A percentile compares a stretch with the other conserved stretches of the same genome.
Conservation (phyloP, 2,329 filamentous ascomycete species). For the Diplocarpon rosae region DNA sequence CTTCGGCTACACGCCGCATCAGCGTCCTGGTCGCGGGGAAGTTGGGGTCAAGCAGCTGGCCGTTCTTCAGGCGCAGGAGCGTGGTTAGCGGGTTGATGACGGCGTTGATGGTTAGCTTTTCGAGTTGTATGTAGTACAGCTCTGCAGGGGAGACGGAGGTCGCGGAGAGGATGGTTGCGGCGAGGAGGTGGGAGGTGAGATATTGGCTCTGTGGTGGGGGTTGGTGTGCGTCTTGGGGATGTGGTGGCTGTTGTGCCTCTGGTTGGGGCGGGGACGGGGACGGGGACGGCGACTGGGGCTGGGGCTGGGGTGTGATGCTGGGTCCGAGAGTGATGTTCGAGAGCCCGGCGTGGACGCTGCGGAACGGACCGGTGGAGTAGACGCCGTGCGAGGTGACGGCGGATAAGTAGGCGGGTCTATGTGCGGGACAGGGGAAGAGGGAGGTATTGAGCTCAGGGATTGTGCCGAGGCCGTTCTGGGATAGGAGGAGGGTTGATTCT, state of each 20-base stretch:
- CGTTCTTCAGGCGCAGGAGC: constrained; percentile 66
- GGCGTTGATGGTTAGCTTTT: constrained; percentile 74
- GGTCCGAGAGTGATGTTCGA: constrained; percentile 38
- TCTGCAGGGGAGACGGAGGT: constrained; percentile 32
- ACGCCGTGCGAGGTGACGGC: constrained; percentile 52
- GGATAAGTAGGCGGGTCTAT: constrained; percentile 59
- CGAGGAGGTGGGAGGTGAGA: constrained; percentile 29
- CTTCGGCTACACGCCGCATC: constrained; percentile 59
- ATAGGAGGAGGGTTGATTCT: constrained; percentile 64
- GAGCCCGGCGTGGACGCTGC: constrained; percentile 40
- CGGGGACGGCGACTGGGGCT: background rate
- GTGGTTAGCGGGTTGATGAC: constrained; percentile 80
- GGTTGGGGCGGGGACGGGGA: background rate
- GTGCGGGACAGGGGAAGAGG: constrained; percentile 46
- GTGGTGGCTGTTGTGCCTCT: background rate
- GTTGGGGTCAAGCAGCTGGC: constrained; percentile 54
- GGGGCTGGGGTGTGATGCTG: background rate
- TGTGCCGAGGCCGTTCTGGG: constrained; percentile 80
- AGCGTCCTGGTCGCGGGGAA: constrained; percentile 38
- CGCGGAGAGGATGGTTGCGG: constrained; percentile 34
- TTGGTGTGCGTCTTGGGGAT: constrained; percentile 11
- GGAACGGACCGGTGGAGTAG: constrained; percentile 38
- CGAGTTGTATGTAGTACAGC: constrained; percentile 57
- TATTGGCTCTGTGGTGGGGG: constrained; percentile 1
- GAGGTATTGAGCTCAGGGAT: constrained; percentile 46